Evolutionary conservation across 1,284 basidiomycete genomes (phyloP), one percentile per base, ranked within the genome.

Genomic region (Leccinum huronense): DNA sequence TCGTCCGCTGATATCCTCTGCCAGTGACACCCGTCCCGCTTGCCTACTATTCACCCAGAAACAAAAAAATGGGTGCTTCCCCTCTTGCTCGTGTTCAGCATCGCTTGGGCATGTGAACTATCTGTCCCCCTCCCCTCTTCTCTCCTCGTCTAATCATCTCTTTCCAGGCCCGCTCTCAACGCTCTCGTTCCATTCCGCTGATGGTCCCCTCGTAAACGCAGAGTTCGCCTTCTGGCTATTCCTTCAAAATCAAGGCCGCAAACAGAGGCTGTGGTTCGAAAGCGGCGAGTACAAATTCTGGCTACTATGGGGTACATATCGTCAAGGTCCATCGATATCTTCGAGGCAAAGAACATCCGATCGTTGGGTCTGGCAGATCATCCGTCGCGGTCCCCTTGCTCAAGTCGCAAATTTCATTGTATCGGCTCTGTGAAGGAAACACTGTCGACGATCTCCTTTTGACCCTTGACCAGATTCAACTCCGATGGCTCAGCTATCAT

Each of bases 351-450:
- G 97, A 99, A 77, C 97, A 98, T 79, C 85, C 99, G 57, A 98
- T 99, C 68, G 87, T 99, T n/a, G 97, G 97, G 40, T 99, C 75
- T 99, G 97, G 97, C 97, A 99, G 80, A 87, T 99, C 79, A 99
- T 99, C 72, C 87, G 97, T 60, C 85, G 93, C 66, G 97, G 97
- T 72, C 80, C 98, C 70, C 87, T 99, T 66, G 88, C 88, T 56
- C 96, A 97, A 78, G 94, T 99, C 66, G 96, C 84, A 98, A 98
- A 84, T 84, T 96, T 48, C 97, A 99, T 79, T 99, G 65, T 99
- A 98, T 78, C 86, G 97, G 13, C 83, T 99, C 40, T 90, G 98
- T 71, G 95, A 98, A 69, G 97, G 87, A 48, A 97, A 99, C 83
- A 98, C 95, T 0, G 86, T 99, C 68, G 97, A 99, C 57, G 96